Base-by-base conservation (phyloP, 2,329 filamentous ascomycete genomes). In the Penicillium rolfsii region DNA sequence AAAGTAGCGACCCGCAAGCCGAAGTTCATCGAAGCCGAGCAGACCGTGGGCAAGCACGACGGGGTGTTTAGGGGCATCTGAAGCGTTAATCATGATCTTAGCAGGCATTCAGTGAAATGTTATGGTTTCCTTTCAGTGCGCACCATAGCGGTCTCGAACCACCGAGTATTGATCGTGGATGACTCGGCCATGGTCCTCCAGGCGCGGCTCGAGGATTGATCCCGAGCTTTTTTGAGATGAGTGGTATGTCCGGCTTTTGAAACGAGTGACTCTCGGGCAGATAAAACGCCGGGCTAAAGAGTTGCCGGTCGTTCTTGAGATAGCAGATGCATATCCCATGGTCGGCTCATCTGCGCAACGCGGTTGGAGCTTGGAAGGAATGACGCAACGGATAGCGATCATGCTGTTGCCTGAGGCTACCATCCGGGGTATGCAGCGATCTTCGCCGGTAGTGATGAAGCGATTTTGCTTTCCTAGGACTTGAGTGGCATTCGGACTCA, bases 21-120 rank as follows among this genome's bases (percentile, higher is more conserved):
- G 83, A 9, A 88, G 72, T 70, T 88, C 85, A 65, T 87, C 84
- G 71, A 89, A 89, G n/a, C 86, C 86, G 22, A 89, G 76, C 11
- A 89, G 79, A n/a, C 86, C 86, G 74, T 89, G 86, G 4, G 86
- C 86, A 9, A 89, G 83, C 52, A 89, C 82, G 55, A 89, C 82
- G 2, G 85, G 84, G 67, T 87, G 72, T 69, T 84, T 84, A 45
- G 81, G 84, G 8, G 76, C 74, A 54, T 74, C 74, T 79, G 46
- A 11, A 35, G 5, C 22, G 14, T 14, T 6, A 5, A 48, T 43
- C 24, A 2, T 50, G 9, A 3, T 26, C 2, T 36, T 2, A 50
- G 38, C 48, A 52, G 5, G 1, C 3, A 9, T 7, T n/a, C 12
- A 38, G 7, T 8, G 22, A 4, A 5, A 28, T 9, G 4, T 22